A percentile compares a stretch with the other conserved stretches of the same genome.
Evolutionary conservation across 2,329 filamentous ascomycete species (phyloP).

Genomic region (Alternaria gansuensis): DNA sequence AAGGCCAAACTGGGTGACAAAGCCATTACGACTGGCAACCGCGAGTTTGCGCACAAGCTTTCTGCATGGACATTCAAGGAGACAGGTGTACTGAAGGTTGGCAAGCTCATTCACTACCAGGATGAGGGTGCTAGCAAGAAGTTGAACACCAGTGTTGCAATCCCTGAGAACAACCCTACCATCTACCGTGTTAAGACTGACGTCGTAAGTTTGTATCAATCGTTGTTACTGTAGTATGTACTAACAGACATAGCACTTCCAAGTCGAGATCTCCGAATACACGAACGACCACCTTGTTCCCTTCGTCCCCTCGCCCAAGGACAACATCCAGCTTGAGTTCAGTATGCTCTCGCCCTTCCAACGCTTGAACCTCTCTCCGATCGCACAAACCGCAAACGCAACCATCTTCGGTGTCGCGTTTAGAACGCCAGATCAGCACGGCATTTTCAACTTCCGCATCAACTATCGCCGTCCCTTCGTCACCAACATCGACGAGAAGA

Average conservation of each 20-base stretch:
- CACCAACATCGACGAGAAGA: slow-evolving; percentile 90
- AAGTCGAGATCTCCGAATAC: slow-evolving; percentile 90
- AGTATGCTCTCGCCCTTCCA: slow-evolving; percentile 99
- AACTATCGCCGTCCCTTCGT: slow-evolving; percentile 97
- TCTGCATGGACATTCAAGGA: slow-evolving; percentile 98
- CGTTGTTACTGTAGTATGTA: not conserved
- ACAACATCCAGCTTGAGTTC: slow-evolving; percentile 92
- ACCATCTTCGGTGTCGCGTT: slow-evolving; percentile 80
- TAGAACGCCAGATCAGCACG: slow-evolving; percentile 92
- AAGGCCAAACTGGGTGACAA: slow-evolving; percentile 68
- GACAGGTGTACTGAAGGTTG: slow-evolving; percentile 85
- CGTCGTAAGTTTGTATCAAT: slow-evolving; percentile 71
- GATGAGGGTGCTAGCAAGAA: slow-evolving; percentile 63
- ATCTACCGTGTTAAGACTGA: slow-evolving; percentile 98
- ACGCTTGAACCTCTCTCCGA: slow-evolving; percentile 74
- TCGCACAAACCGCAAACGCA: slow-evolving; percentile 68
- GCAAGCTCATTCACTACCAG: slow-evolving; percentile 79
- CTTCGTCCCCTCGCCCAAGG: slow-evolving; percentile 73
- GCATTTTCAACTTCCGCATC: slow-evolving; percentile 97
- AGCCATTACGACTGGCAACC: slow-evolving; percentile 74
- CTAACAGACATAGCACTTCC: slow-evolving; percentile 70
- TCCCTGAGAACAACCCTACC: slow-evolving; percentile 72
- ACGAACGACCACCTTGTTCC: slow-evolving; percentile 75
- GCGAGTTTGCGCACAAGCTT: slow-evolving; percentile 83
- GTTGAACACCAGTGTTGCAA: slow-evolving; percentile 48